Conservation (phyloP, 352 stramenopile genomes). For the Phytophthora tentaculata region DNA sequence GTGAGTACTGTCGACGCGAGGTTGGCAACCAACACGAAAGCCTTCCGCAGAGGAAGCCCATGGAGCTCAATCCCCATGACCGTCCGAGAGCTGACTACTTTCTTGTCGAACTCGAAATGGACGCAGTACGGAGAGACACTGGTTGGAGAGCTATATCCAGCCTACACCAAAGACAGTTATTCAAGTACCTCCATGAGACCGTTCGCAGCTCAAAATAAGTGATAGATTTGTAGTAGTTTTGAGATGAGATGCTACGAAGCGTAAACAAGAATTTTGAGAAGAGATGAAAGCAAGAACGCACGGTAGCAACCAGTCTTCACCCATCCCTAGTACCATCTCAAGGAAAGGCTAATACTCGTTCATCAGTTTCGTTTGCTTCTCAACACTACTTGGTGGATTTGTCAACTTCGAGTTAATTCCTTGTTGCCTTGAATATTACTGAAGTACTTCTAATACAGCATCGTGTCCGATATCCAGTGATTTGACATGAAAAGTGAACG, state of each 20-base stretch:
- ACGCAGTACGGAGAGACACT: neutral
- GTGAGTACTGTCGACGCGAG: conserved; percentile 55
- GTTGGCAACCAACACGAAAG: conserved; percentile 43
- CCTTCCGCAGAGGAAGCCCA: conserved; percentile 25
- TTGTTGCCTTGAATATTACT: too few species aligned
- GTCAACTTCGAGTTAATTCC: too few species aligned
- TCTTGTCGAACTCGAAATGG: conserved; percentile 19
- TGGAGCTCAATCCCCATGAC: conserved; percentile 23
- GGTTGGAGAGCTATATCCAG: neutral
- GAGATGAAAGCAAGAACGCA: too few species aligned
- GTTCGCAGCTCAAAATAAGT: conserved; percentile 5
- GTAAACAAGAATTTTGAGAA: neutral
- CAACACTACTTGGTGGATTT: too few species aligned
- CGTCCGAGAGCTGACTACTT: neutral
- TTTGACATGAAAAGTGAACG: too few species aligned
- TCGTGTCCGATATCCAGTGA: too few species aligned
- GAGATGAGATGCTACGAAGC: conserved; percentile 1
- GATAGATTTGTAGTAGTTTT: neutral
- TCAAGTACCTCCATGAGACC: too few species aligned
- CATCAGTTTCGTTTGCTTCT: too few species aligned
- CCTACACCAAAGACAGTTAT: neutral
- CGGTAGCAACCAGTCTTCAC: too few species aligned
- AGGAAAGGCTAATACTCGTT: neutral
- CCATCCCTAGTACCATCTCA: neutral
- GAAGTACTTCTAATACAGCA: too few species aligned